Base-by-base conservation (phyloP, 306 rosid species). In the Trifolium pratense region DNA sequence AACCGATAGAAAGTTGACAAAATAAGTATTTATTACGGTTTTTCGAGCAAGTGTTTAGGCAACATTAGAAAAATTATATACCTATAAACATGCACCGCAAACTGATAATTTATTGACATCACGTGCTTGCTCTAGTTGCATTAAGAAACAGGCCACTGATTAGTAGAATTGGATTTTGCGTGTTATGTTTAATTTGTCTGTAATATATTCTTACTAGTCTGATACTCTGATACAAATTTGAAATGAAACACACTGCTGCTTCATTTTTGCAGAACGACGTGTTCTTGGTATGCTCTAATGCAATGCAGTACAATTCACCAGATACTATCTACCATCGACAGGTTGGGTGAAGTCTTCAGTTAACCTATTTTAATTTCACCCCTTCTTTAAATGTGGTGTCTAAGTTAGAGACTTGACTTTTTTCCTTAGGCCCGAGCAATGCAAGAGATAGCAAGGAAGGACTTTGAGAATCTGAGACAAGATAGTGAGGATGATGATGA, bases 301-400 rank as follows among this genome's bases (percentile, higher is more conserved):
- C 96, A 23, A 94, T 91, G 98, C 87, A 87, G 79, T 91, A 94
- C 60, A 94, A 94, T 75, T 84, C 91, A 48, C 31, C 89, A 8
- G 96, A 89, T 79, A 89, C 98, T 16, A 85, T 91, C 48, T 93
- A 87, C 82, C 82, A 85, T 57, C 89, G 98, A 59, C 98, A 93
- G 98, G 98, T 93, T 76, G 70, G 80, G 15, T 23, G 76, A 51
- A 16, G 70, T 73, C 55, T 75, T 56, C 80, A 67, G 64, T 69
- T 61, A 36, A 74, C 17, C 49, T 57, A 25, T 48, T 16, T 34
- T 52, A 29, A 42, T 78, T 46, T 42, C 14, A 60, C 17, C 23
- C 67, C 20, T 62, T 52, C 15, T 69, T 62, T 42, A 6, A 32
- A 15, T 21, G 45, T 74, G 17, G 31, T 61, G 25, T 75, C 68